A percentile compares a stretch with the other conserved stretches of the same genome.
Conservation (phyloP, 2,329 filamentous ascomycete genomes). For the Acrodontium crateriforme region DNA sequence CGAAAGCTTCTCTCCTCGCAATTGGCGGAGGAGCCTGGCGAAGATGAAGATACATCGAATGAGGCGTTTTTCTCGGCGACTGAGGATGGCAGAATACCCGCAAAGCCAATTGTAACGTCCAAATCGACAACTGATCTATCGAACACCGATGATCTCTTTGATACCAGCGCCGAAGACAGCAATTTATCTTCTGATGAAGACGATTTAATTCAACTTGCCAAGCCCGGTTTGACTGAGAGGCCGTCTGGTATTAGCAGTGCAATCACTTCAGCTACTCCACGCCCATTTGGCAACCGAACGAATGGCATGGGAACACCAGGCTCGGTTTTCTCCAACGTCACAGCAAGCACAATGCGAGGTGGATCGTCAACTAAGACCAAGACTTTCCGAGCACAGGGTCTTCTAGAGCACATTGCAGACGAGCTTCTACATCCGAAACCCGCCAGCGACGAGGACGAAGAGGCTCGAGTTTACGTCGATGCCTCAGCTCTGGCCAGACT, state of each 20-base stretch:
- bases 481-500: constrained; percentile 74
- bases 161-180: constrained; percentile 51
- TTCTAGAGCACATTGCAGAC: constrained; percentile 57
- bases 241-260: constrained; percentile 68
- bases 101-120: constrained; percentile 25
- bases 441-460: constrained; percentile 68
- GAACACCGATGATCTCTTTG: constrained; percentile 40
- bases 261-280: constrained; percentile 66
- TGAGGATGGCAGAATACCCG: constrained; percentile 37
- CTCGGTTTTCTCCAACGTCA: constrained; percentile 81
- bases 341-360: constrained; percentile 64
- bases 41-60: constrained; percentile 64
- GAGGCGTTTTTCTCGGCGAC: constrained; percentile 89
- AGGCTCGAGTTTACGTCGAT: constrained; percentile 79
- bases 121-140: constrained; percentile 25
- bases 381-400: constrained; percentile 69
- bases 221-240: constrained; percentile 63
- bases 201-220: constrained; percentile 80
- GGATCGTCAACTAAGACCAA: constrained; percentile 56
- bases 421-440: constrained; percentile 79
- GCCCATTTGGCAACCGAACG: constrained; percentile 53
- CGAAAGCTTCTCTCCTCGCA: constrained; percentile 17
- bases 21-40: constrained; percentile 19
- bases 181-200: constrained; percentile 87
- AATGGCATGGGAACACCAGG: constrained; percentile 72